phyloP scores from a whole-genome alignment of 2,329 filamentous ascomycete species.

The Xylaria sp. region DNA sequence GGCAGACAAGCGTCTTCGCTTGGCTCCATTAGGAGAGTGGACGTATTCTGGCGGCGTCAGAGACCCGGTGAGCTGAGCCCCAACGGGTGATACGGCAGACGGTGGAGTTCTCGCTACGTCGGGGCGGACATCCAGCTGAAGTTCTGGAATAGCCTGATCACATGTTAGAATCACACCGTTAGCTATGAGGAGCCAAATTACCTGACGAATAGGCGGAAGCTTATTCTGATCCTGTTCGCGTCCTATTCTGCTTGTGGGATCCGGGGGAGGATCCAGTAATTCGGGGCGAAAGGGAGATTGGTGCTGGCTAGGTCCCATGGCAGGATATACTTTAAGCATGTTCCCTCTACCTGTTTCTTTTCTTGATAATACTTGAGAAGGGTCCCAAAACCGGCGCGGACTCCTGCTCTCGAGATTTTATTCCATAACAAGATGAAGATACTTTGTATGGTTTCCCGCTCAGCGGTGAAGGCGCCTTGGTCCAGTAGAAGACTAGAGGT shows the following conservation, averaged over 20 bases:
- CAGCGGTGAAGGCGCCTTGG: not conserved
- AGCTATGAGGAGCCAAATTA: conserved; percentile 45
- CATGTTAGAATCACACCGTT: conserved; percentile 37
- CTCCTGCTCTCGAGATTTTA: not conserved
- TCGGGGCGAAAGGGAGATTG: conserved; percentile 56
- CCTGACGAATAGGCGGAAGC: conserved; percentile 66
- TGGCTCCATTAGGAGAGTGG: conserved; percentile 61
- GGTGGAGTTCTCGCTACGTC: conserved; percentile 51
- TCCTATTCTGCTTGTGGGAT: conserved; percentile 52
- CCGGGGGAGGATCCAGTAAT: conserved; percentile 50
- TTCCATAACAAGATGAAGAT: not conserved
- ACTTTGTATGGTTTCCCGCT: not conserved
- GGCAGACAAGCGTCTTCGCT: conserved; percentile 59
- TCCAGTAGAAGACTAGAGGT: not conserved
- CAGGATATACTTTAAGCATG: not conserved
- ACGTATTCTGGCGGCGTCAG: conserved; percentile 56
- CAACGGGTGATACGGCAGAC: conserved; percentile 52
- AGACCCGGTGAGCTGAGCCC: conserved; percentile 44
- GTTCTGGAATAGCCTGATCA: conserved; percentile 59
- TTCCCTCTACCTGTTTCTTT: not conserved
- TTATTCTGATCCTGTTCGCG: conserved; percentile 56
- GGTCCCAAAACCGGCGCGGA: not conserved
- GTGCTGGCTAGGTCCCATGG: conserved; percentile 44
- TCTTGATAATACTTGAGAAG: not conserved
- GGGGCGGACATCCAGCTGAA: conserved; percentile 52